phyloP scores from a whole-genome alignment of 1,284 basidiomycete genomes.

The Ceratobasidium sp. region DNA sequence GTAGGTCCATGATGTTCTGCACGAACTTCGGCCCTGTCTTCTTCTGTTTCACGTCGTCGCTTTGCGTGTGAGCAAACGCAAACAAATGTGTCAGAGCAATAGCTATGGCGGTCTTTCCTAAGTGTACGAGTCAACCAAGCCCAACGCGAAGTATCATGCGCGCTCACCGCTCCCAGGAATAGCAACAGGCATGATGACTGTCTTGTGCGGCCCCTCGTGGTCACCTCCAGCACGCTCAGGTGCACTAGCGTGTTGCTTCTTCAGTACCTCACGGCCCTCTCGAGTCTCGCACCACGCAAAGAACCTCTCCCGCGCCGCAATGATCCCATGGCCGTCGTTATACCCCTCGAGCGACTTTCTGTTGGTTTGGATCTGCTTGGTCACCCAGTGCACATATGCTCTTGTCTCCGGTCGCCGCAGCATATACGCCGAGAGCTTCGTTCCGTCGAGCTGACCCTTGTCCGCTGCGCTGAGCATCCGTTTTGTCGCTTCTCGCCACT shows the following conservation, averaged over 20 bases:
- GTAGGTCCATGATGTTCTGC: slow-evolving; percentile 75
- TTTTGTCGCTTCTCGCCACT: slow-evolving; percentile 96
- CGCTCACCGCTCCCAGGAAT: slow-evolving; percentile 90
- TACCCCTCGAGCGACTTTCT: slow-evolving; percentile 40
- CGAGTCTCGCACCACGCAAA: slow-evolving; percentile 74
- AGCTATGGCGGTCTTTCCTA: slow-evolving; percentile 90
- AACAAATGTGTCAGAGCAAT: slow-evolving; percentile 85
- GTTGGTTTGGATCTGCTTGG: slow-evolving; percentile 52
- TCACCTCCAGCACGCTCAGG: slow-evolving; percentile 35
- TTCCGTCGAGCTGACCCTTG: slow-evolving; percentile 56
- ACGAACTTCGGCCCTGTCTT: slow-evolving; percentile 84
- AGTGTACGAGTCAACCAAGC: neutral
- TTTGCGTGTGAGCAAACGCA: slow-evolving; percentile 89
- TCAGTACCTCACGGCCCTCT: slow-evolving; percentile 60
- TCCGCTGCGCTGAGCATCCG: slow-evolving; percentile 65
- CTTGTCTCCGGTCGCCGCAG: slow-evolving; percentile 75
- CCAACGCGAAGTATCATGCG: neutral
- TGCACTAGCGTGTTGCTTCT: slow-evolving; percentile 47
- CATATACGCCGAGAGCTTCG: slow-evolving; percentile 69
- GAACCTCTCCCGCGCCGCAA: slow-evolving; percentile 85
- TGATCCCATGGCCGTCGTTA: slow-evolving; percentile 72
- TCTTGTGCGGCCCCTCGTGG: slow-evolving; percentile 73
- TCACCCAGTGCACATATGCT: slow-evolving; percentile 77
- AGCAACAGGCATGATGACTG: slow-evolving; percentile 88
- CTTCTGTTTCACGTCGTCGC: slow-evolving; percentile 88